Evolutionary conservation across 176 grass and related monocot genomes (phyloP).

Genomic region (Puya raimondii): DNA sequence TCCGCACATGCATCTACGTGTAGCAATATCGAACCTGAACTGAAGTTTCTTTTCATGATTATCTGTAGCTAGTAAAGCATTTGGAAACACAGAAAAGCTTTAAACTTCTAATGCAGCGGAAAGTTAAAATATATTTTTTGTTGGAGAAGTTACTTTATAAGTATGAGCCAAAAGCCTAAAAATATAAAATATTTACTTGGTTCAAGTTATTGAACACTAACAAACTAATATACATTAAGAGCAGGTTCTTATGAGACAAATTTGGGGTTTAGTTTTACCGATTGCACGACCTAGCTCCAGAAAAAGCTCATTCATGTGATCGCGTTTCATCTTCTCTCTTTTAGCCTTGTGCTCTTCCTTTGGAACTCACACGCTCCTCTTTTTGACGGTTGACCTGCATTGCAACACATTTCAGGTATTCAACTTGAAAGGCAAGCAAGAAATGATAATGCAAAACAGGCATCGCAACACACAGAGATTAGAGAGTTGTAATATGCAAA

Average conservation of each 20-base stretch:
- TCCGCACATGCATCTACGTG: too few species aligned
- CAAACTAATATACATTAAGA: background rate
- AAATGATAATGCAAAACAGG: too few species aligned
- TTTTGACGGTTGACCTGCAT: constrained; percentile 9
- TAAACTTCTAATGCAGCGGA: too few species aligned
- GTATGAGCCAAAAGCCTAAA: too few species aligned
- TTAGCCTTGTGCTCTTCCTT: constrained; percentile 17
- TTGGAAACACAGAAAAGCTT: too few species aligned
- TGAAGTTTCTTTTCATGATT: too few species aligned
- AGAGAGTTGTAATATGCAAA: background rate
- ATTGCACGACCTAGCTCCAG: constrained; percentile 15
- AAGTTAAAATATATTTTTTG: too few species aligned
- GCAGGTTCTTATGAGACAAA: too few species aligned
- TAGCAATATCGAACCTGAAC: too few species aligned
- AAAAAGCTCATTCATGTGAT: constrained; percentile 23
- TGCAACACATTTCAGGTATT: background rate
- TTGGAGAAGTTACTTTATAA: too few species aligned
- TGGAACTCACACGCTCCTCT: constrained; percentile 7
- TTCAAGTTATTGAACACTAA: background rate
- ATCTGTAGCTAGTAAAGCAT: too few species aligned
- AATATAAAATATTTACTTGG: too few species aligned
- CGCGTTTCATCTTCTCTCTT: constrained; percentile 26
- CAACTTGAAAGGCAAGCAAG: background rate
- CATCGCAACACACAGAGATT: background rate
- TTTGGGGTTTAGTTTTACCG: constrained; percentile 4